phyloP scores from a whole-genome alignment of 345 rosid genomes.

The Camelina laxa region DNA sequence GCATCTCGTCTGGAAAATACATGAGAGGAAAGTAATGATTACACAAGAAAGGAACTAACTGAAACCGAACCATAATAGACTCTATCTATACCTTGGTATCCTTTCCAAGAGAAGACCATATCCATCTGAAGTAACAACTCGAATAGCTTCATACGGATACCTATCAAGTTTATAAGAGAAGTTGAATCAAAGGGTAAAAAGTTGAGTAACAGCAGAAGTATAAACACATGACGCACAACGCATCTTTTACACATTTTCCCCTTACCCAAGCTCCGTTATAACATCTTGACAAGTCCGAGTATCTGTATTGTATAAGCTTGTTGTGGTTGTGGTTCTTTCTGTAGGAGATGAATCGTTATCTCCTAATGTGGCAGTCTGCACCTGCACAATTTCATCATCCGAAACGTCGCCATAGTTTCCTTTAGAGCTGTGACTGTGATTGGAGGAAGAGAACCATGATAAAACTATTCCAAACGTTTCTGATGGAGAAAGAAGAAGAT shows the following conservation, averaged over 20 bases:
- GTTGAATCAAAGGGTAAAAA: background rate
- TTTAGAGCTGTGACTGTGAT: slow-evolving; percentile 18
- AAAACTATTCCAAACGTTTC: slow-evolving; percentile 49
- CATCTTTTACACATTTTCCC: background rate
- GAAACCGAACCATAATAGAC: background rate
- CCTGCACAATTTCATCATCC: slow-evolving; percentile 47
- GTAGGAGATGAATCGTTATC: slow-evolving; percentile 56
- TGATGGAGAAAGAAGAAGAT: slow-evolving; percentile 75
- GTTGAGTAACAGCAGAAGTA: slow-evolving; percentile 8
- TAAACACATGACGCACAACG: slow-evolving; percentile 1
- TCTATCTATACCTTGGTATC: slow-evolving; percentile 70
- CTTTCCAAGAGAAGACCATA: slow-evolving; percentile 92
- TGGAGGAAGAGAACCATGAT: slow-evolving; percentile 60
- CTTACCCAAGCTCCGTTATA: slow-evolving; percentile 93
- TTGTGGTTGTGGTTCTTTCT: slow-evolving; percentile 51
- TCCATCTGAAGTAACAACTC: slow-evolving; percentile 88
- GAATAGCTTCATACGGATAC: slow-evolving; percentile 95
- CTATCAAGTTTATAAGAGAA: slow-evolving; percentile 43
- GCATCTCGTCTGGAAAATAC: slow-evolving; percentile 73
- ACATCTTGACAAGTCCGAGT: slow-evolving; percentile 94
- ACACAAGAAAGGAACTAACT: background rate
- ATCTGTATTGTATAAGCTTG: slow-evolving; percentile 68
- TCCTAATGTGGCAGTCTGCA: slow-evolving; percentile 62
- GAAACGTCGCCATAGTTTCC: slow-evolving; percentile 33
- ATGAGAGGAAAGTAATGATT: slow-evolving; percentile 15